Conservation (phyloP, 164 flowering plant genomes). For the Santalum album region DNA sequence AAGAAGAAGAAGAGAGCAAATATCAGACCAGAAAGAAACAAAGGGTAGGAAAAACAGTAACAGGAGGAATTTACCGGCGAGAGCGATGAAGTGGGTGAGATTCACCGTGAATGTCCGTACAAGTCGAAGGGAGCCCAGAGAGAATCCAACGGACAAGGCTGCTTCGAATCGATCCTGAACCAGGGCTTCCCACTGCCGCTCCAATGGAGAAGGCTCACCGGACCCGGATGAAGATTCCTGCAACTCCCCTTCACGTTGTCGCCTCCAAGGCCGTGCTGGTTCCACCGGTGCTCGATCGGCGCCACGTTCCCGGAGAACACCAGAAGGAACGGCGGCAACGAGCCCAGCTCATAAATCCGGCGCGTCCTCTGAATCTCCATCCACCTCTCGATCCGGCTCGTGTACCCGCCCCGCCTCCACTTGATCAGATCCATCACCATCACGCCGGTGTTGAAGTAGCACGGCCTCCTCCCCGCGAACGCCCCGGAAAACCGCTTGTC, state of each 20-base stretch:
- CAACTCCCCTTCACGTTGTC: constrained; percentile 84
- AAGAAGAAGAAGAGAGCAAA: neutral
- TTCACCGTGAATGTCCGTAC: constrained; percentile 39
- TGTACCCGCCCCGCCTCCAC: too few species aligned
- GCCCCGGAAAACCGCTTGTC: too few species aligned
- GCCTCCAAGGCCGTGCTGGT: too few species aligned
- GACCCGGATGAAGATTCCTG: constrained; percentile 82
- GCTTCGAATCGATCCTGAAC: constrained; percentile 65
- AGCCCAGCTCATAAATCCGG: too few species aligned
- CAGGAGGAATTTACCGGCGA: constrained; percentile 1
- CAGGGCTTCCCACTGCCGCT: constrained; percentile 98
- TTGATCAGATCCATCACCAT: too few species aligned
- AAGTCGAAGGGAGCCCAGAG: constrained; percentile 88
- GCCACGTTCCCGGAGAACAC: too few species aligned
- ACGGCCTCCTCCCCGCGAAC: too few species aligned
- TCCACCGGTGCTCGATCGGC: too few species aligned
- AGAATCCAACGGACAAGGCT: constrained; percentile 75
- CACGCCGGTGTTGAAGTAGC: too few species aligned
- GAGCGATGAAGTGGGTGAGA: constrained; percentile 4
- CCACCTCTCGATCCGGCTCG: too few species aligned
- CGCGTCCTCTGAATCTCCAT: too few species aligned
- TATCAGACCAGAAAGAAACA: neutral
- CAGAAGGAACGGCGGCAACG: too few species aligned
- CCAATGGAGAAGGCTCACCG: constrained; percentile 91
- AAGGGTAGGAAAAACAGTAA: neutral